Percentiles rank a stretch among this genome's conserved stretches.
phyloP scores from a whole-genome alignment of 768 basidiomycete species.

The Rhizopogon vulgaris region DNA sequence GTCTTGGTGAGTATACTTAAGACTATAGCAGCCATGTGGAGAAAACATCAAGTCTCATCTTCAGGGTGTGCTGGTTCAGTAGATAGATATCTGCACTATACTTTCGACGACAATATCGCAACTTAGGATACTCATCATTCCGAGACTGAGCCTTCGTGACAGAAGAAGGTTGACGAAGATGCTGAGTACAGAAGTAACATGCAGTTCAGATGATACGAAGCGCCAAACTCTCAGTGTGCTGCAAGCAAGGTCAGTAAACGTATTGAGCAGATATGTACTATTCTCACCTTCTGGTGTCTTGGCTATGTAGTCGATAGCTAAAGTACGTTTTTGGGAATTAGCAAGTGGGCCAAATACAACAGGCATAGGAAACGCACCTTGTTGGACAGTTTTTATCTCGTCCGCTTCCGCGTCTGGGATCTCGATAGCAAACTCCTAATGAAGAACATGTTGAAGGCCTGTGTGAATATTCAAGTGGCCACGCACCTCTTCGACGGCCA shows the following conservation, averaged over 20 bases:
- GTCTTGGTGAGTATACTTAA: too few relatives aligned
- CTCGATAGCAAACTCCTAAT: conserved; percentile 92
- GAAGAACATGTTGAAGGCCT: background rate
- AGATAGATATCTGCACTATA: too few relatives aligned
- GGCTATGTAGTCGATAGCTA: conserved; percentile 92
- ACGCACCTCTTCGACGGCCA: conserved; percentile 92
- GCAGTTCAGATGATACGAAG: conserved; percentile 2
- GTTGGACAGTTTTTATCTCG: conserved; percentile 83
- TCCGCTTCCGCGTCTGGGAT: conserved; percentile 98
- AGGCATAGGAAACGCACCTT: conserved; percentile 52
- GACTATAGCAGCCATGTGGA: too few relatives aligned
- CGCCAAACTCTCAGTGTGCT: conserved; percentile 40
- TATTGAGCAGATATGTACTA: conserved; percentile 2
- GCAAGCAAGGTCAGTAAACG: conserved; percentile 12
- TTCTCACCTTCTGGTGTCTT: conserved; percentile 82
- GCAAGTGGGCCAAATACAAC: background rate
- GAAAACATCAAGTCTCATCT: too few relatives aligned
- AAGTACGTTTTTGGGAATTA: conserved; percentile 9
- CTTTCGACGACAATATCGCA: too few relatives aligned
- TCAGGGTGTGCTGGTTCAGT: too few relatives aligned
- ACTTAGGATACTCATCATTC: too few relatives aligned
- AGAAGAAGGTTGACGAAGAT: conserved; percentile 11
- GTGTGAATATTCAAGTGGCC: conserved; percentile 2
- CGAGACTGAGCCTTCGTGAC: too few relatives aligned
- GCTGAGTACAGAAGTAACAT: conserved; percentile 13